Conservation (phyloP, 129 eudicot genomes). For the Flaveria bidentis region DNA sequence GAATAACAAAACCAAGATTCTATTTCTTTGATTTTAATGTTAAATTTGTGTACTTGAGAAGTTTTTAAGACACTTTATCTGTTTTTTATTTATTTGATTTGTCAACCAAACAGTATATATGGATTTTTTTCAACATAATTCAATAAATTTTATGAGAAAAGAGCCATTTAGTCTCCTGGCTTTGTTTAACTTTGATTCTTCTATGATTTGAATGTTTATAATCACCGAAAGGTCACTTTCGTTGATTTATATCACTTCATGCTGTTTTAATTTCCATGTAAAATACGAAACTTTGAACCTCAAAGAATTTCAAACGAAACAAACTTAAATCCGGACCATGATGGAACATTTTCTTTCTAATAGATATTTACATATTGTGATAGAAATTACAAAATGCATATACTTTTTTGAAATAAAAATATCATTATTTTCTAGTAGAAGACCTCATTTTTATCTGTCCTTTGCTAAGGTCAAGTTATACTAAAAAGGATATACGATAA, state of each 20-base stretch:
- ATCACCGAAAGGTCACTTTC: neutral
- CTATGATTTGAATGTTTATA: neutral
- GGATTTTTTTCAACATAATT: too few species aligned
- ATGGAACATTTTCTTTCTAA: neutral
- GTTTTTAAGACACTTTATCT: too few species aligned
- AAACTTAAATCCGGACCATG: neutral
- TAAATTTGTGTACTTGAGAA: too few species aligned
- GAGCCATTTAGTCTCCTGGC: too few species aligned
- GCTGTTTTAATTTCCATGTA: neutral
- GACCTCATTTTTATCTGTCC: too few species aligned
- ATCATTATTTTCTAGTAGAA: neutral
- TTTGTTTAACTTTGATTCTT: neutral
- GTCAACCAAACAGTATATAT: too few species aligned
- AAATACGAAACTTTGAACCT: neutral
- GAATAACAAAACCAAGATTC: too few species aligned
- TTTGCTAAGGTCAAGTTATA: too few species aligned
- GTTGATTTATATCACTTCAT: neutral
- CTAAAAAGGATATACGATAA: too few species aligned
- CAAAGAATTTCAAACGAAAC: neutral
- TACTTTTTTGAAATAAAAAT: neutral
- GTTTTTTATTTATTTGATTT: too few species aligned
- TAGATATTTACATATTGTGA: neutral
- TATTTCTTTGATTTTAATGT: too few species aligned
- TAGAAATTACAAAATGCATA: neutral
- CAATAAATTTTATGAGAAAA: too few species aligned